Evolutionary conservation across 495 filamentous ascomycete genomes (phyloP).

Genomic region (Monascus purpureus): DNA sequence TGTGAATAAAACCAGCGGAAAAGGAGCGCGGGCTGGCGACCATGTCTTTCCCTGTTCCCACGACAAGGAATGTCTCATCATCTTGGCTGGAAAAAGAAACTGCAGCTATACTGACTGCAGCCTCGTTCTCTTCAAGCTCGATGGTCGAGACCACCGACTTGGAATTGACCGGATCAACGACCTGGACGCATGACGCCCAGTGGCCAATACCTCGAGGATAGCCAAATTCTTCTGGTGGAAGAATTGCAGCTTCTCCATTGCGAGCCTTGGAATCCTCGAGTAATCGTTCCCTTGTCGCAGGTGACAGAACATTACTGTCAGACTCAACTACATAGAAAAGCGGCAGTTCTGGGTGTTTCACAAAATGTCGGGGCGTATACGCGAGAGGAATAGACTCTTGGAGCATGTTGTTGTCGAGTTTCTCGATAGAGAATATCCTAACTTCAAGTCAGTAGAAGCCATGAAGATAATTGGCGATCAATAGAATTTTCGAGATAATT

Average conservation of each 20-base stretch:
- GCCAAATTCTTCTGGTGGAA: constrained; percentile 78
- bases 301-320: constrained; percentile 76
- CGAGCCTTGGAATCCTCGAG: constrained; percentile 48
- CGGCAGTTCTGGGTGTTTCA: constrained; percentile 75
- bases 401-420: constrained; percentile 70
- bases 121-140: constrained; percentile 80
- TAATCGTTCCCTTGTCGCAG: constrained; percentile 54
- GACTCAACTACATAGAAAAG: constrained; percentile 89
- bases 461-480: background rate
- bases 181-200: constrained; percentile 90
- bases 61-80: constrained; percentile 77
- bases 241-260: constrained; percentile 53
- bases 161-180: constrained; percentile 68
- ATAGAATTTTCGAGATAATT: background rate
- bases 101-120: constrained; percentile 70
- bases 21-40: constrained; percentile 58
- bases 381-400: constrained; percentile 80
- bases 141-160: constrained; percentile 60
- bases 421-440: constrained; percentile 86
- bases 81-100: constrained; percentile 80
- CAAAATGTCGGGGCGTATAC: constrained; percentile 78
- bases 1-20: constrained; percentile 72
- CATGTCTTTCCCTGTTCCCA: constrained; percentile 89
- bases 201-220: constrained; percentile 69
- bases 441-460: constrained; percentile 15